These are phyloP conservation scores for Blastobotrys attinorum DNA, from an alignment of 805 yeast species.

Conservation along the genomic window DNA sequence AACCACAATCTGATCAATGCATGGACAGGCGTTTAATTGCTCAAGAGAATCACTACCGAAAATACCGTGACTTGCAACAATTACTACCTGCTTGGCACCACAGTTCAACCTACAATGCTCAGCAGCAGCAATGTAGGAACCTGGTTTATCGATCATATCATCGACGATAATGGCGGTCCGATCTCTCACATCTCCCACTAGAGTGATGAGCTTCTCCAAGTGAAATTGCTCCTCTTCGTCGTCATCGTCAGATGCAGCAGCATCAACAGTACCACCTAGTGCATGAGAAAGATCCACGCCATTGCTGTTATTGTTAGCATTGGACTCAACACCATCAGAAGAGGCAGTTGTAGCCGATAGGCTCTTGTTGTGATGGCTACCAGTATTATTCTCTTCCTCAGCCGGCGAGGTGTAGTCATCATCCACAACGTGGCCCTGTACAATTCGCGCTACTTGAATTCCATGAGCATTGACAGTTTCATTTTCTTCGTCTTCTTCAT, in stretches of 20 bases:
- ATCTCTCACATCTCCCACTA: constrained; percentile 91
- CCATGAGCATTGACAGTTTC: constrained; percentile 19
- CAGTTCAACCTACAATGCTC: constrained; percentile 94
- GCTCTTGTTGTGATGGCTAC: constrained; percentile 20
- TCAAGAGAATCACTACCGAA: constrained; percentile 84
- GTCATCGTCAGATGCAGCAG: constrained; percentile 66
- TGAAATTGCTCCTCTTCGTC: constrained; percentile 69
- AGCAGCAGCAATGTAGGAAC: constrained; percentile 92
- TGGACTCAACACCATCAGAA: constrained; percentile 8
- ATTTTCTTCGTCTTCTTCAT: constrained; percentile 18
- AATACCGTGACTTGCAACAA: constrained; percentile 93
- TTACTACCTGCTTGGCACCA: constrained; percentile 86
- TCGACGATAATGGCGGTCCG: constrained; percentile 91
- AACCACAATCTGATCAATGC: constrained; percentile 85
- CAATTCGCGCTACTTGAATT: constrained; percentile 91
- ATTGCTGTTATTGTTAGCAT: neutral
- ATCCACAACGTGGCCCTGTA: constrained; percentile 94
- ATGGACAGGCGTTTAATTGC: constrained; percentile 64
- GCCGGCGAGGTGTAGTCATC: constrained; percentile 49
- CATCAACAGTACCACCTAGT: constrained; percentile 75
- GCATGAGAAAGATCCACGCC: constrained; percentile 39
- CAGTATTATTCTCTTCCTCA: constrained; percentile 22
- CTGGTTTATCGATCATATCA: constrained; percentile 95
- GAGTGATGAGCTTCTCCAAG: constrained; percentile 80
- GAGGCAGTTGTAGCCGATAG: constrained; percentile 27